These are phyloP conservation scores for Coleophoma eucalyptorum DNA, from an alignment of 2,329 filamentous ascomycete genomes.

Conservation along the genomic window DNA sequence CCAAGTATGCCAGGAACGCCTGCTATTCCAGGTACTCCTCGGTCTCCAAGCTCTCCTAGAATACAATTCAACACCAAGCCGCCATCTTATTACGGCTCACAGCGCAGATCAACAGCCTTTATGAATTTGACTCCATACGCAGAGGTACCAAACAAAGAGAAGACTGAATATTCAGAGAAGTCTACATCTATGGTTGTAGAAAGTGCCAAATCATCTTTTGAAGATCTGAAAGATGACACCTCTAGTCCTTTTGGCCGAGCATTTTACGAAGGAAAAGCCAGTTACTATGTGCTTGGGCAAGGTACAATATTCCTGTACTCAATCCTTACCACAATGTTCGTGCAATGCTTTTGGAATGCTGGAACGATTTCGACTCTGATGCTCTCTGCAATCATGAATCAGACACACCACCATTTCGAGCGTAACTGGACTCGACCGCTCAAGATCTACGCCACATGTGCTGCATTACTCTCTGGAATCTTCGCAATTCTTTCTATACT, in stretches of 20 bases:
- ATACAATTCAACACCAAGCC: too few species aligned
- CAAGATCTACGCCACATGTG: conserved; percentile 36
- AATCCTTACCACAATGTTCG: conserved; percentile 39
- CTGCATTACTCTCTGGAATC: conserved; percentile 35
- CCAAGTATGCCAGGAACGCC: not conserved
- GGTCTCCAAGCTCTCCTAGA: too few species aligned
- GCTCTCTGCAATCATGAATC: conserved; percentile 29
- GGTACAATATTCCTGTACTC: conserved; percentile 47
- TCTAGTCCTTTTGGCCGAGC: conserved; percentile 49
- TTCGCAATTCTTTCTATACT: conserved; percentile 38
- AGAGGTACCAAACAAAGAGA: too few species aligned
- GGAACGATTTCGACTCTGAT: conserved; percentile 42
- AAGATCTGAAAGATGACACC: conserved; percentile 13
- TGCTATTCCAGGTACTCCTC: not conserved
- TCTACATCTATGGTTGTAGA: not conserved
- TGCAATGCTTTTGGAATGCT: conserved; percentile 47
- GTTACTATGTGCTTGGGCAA: conserved; percentile 45
- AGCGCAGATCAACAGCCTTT: too few species aligned
- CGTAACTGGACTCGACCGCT: conserved; percentile 25
- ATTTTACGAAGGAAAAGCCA: conserved; percentile 46
- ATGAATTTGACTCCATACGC: too few species aligned
- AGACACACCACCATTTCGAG: conserved; percentile 26
- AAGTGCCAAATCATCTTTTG: too few species aligned
- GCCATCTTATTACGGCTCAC: too few species aligned
- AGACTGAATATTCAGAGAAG: not conserved